Conservation (phyloP, 139 green algal species). For the Nannochloris sp. region DNA sequence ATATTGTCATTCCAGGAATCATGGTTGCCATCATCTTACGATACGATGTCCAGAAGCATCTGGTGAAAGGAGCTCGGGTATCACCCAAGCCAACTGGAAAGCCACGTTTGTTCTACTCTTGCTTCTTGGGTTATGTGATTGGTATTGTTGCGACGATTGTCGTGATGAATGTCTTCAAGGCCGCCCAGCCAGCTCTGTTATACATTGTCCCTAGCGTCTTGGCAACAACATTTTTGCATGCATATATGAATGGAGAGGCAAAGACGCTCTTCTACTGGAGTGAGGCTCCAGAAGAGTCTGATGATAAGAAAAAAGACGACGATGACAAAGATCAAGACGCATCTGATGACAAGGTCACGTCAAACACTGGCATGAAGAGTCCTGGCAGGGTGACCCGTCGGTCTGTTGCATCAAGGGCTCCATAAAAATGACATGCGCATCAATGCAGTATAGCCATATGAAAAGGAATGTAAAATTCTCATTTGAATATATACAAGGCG, state of each 20-base stretch:
- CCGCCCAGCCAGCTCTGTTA: constrained; percentile 90
- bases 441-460: too few relatives aligned
- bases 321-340: background rate
- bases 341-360: background rate
- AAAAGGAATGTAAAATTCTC: too few relatives aligned
- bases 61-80: background rate
- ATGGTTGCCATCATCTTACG: constrained; percentile 93
- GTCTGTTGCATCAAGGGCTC: too few relatives aligned
- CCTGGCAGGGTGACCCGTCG: too few relatives aligned
- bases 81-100: background rate
- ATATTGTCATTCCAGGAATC: constrained; percentile 88
- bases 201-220: constrained; percentile 96
- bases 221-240: constrained; percentile 48
- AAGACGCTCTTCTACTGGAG: constrained; percentile 26
- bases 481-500: too few relatives aligned
- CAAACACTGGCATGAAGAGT: background rate
- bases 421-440: too few relatives aligned
- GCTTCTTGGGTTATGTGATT: constrained; percentile 73
- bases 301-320: background rate
- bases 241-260: constrained; percentile 47
- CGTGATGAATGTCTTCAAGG: constrained; percentile 96
- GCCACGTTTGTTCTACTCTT: constrained; percentile 35
- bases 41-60: constrained; percentile 56
- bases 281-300: constrained; percentile 23
- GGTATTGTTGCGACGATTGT: constrained; percentile 83